Conservation (phyloP, 1,139 yeast genomes). For the Kurtzmaniella quercitrusa region DNA sequence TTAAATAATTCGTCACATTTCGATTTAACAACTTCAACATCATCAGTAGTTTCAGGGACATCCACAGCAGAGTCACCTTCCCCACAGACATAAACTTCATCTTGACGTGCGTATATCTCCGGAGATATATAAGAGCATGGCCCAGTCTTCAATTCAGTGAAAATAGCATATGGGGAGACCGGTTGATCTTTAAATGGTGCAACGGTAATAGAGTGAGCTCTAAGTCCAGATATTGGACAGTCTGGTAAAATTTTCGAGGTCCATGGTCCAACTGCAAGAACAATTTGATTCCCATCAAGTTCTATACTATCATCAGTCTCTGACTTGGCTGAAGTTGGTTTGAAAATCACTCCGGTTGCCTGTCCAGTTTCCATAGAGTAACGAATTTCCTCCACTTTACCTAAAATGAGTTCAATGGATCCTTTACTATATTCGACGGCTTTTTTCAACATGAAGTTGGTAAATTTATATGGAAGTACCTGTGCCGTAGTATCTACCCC, state of each 20-base stretch:
- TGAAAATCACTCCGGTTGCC: conserved; percentile 63
- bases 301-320: conserved; percentile 29
- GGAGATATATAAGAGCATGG: conserved; percentile 73
- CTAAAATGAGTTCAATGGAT: conserved; percentile 77
- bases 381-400: conserved; percentile 70
- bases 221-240: conserved; percentile 86
- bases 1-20: conserved; percentile 85
- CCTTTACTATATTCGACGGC: conserved; percentile 71
- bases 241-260: conserved; percentile 84
- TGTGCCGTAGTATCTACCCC: conserved; percentile 90
- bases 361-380: conserved; percentile 59
- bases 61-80: conserved; percentile 91
- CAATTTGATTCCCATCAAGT: conserved; percentile 66
- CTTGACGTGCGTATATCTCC: conserved; percentile 90
- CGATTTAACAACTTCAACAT: conserved; percentile 81
- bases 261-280: conserved; percentile 96
- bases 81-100: conserved; percentile 96
- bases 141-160: conserved; percentile 78
- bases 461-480: conserved; percentile 92
- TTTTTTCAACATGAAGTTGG: conserved; percentile 72
- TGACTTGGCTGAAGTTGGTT: conserved; percentile 52
- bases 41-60: conserved; percentile 91
- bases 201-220: conserved; percentile 93
- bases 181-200: conserved; percentile 67
- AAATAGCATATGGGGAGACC: conserved; percentile 90